Conservation (phyloP, 1,284 basidiomycete species). For the Moesziomyces sp. region DNA sequence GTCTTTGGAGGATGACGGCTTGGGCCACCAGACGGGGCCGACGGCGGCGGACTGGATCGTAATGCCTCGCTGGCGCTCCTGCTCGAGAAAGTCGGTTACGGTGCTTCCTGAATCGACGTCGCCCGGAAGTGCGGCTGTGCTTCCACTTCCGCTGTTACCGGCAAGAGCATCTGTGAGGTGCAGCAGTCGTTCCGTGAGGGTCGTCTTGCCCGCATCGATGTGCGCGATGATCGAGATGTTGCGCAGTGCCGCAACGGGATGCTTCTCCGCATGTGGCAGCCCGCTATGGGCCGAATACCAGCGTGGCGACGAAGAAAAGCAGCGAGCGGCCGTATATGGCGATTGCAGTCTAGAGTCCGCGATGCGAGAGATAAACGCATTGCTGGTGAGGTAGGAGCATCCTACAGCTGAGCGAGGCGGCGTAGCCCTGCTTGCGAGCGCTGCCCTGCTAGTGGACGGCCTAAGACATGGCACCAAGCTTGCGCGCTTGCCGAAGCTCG, state of each 20-base stretch:
- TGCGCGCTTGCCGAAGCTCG: background rate
- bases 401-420: background rate
- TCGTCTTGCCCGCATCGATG: conserved; percentile 86
- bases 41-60: conserved; percentile 92
- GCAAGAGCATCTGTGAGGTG: conserved; percentile 78
- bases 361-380: background rate
- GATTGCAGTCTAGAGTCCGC: too few species aligned
- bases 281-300: background rate
- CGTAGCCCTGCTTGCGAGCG: background rate
- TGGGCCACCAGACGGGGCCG: conserved; percentile 79
- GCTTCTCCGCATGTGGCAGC: conserved; percentile 28
- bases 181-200: conserved; percentile 86
- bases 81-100: conserved; percentile 88
- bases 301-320: conserved; percentile 6
- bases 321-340: background rate
- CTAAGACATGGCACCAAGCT: background rate
- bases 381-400: background rate
- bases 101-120: conserved; percentile 89
- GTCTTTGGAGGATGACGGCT: background rate
- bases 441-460: background rate
- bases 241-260: conserved; percentile 39
- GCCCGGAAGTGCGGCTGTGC: conserved; percentile 70
- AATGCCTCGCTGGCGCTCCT: conserved; percentile 87
- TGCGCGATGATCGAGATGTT: conserved; percentile 56
- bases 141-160: conserved; percentile 56